Conservation (phyloP, 2,329 filamentous ascomycete genomes). For the Talaromyces amestolkiae region DNA sequence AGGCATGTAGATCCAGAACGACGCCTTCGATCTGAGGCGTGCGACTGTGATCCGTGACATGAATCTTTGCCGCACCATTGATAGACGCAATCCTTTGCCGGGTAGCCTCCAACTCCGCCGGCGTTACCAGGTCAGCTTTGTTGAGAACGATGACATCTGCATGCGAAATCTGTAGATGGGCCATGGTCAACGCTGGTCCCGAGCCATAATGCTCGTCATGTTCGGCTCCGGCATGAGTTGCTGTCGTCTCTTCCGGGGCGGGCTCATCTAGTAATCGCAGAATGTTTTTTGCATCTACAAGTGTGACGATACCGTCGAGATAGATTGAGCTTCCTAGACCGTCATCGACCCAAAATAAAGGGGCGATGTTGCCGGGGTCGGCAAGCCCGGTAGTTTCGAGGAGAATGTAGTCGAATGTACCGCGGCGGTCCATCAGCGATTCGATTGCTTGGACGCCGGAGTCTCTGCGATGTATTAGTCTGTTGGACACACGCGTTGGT, state of each 20-base stretch:
- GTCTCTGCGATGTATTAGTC: conserved; percentile 57
- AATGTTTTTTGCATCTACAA: conserved; percentile 94
- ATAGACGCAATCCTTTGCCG: conserved; percentile 73
- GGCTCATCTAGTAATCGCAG: conserved; percentile 74
- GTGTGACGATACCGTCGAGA: conserved; percentile 90
- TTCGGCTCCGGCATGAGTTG: conserved; percentile 22
- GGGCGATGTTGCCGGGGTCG: conserved; percentile 92
- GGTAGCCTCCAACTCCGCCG: conserved; percentile 67
- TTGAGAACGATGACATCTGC: conserved; percentile 94
- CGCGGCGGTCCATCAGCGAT: conserved; percentile 88
- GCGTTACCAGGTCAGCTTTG: conserved; percentile 79
- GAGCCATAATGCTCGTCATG: conserved; percentile 34
- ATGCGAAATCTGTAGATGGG: conserved; percentile 94
- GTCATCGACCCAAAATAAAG: conserved; percentile 96
- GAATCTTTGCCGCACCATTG: conserved; percentile 82
- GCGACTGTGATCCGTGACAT: conserved; percentile 74
- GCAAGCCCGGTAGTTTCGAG: conserved; percentile 94
- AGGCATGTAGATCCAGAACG: conserved; percentile 86
- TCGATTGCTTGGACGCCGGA: conserved; percentile 92
- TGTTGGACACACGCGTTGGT: background rate
- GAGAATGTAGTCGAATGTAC: conserved; percentile 94
- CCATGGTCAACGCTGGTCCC: conserved; percentile 78
- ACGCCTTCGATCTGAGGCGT: conserved; percentile 82
- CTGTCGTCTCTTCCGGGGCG: conserved; percentile 40
- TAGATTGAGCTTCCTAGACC: conserved; percentile 93